phyloP scores from a whole-genome alignment of 257 asterid species.

The Euphrasia confusa region DNA sequence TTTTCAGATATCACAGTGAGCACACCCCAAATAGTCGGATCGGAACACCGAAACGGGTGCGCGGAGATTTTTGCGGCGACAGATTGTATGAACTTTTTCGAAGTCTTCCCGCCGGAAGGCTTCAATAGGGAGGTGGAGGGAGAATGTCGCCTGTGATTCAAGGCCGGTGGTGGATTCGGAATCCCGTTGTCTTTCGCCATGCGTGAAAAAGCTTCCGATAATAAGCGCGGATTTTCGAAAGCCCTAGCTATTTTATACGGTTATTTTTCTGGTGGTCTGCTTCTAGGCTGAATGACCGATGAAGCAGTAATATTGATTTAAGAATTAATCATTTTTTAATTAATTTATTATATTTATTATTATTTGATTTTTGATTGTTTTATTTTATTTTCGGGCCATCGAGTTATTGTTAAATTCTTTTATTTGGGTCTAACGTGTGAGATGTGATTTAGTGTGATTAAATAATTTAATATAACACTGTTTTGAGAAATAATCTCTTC shows the following conservation, averaged over 20 bases:
- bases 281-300: no score
- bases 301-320: no score
- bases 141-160: constrained; percentile 28
- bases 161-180: constrained; percentile 26
- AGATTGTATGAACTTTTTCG: constrained; percentile 48
- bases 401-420: no score
- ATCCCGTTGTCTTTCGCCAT: constrained; percentile 45
- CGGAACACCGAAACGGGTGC: constrained; percentile 77
- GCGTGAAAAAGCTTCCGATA: constrained; percentile 27
- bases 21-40: constrained; percentile 90
- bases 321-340: no score
- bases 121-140: constrained; percentile 6
- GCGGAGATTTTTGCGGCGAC: constrained; percentile 70
- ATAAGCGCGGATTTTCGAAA: constrained; percentile 42
- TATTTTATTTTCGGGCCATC: no score
- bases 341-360: no score
- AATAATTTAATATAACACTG: no score
- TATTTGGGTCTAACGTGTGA: no score
- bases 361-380: no score
- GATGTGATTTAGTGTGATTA: no score
- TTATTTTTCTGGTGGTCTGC: background rate
- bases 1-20: constrained; percentile 89
- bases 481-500: no score
- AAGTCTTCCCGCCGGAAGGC: constrained; percentile 11
- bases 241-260: constrained; percentile 43